Evolutionary conservation across 352 stramenopile species (phyloP), one percentile per base, ranked within the genome.

Genomic region (Phytopythium mirpurense): DNA sequence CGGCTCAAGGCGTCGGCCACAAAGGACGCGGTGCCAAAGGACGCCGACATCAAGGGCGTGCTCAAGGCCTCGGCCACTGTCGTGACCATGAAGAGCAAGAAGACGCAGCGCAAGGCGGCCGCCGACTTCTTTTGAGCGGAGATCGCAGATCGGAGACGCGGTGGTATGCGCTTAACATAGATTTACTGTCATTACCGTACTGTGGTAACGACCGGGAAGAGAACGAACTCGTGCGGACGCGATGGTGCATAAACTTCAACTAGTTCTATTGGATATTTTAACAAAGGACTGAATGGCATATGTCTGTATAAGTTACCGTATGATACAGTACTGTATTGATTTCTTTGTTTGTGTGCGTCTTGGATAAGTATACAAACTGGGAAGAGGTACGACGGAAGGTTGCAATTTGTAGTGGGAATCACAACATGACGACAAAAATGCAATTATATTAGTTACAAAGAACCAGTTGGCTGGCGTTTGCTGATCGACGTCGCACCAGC

Each of bases 1-100:
- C 79, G 81, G 14, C 68, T 94, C 18, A 88, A 86, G 54, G 83
- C 83, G 32, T 92, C 78, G 40, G 78, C 77, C 14, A 88, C 80
- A 61, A 77, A 83, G 46, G 70, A 86, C 38, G 50, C 62, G 14
- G 65, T 73, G 24, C 52, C 65, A 18, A 87, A 87, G 60, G 57
- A 67, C 12, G 73, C 68, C 24, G 69, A 68, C 31, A 74, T 88
- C 54, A 92, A 93, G 67, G 63, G 83, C 42, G 78, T 91, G 46
- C 69, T 93, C 35, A 93, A 93, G 74, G 67, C 68, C 10, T 59
- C 49, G 21, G 57, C 60, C 2, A 37, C 59, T 32, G 63, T 59
- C 36, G 21, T 47, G 6, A 32, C 44, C 32, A 78, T 72, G 56
- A 81, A 80, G 57, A 57, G 54, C 29, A 81, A 75, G 57, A 80